Base-by-base conservation (phyloP, 2,329 filamentous ascomycete genomes). In the Diplocarpon rosae region DNA sequence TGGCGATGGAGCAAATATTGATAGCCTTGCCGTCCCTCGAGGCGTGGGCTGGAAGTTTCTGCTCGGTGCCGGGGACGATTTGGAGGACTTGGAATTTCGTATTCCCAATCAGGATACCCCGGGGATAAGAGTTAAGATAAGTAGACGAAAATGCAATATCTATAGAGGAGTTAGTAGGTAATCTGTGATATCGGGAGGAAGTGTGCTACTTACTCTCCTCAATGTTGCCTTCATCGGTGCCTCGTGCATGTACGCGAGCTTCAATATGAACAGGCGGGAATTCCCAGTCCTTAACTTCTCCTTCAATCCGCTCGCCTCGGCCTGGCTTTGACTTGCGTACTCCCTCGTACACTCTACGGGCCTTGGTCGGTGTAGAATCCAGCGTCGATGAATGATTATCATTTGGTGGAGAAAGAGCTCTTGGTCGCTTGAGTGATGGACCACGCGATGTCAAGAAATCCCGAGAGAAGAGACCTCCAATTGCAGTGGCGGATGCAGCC, bases 91-190 rank as follows among this genome's bases (percentile, higher is more conserved):
- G 44, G 29, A 54, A 55, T 20, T 39, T 54, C 2, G 42, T 49
- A 11, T 43, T 44, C 11, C 40, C 37, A 12, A 51, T 39, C 24
- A 43, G 52, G 14, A 51, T 49, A 10, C 49, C 48, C 3, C 36
- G 30, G 2, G 41, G 44, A 5, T 39, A 34, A 2, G 45, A 36
- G 28, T 17, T 16, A 14, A 57, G 41, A 29, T 56, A 54, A 4
- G 40, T 14, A 4, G 52, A 31, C 9, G 55, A 56, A 31, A 52
- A 57, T 2, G 55, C 55, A 11, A 57, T 35, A 7, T 56, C 55
- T 57, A n/a, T 13, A 27, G 32, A 30, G 20, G 28, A 10, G 30
- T 14, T 31, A 27, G 11, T 8, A 24, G 6, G n/a, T 9, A 27
- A 27, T 27, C 6, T 11, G 16, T 3, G n/a, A 12, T 5, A 14